Conservation (phyloP, 306 rosid species). For the Fagus crenata region DNA sequence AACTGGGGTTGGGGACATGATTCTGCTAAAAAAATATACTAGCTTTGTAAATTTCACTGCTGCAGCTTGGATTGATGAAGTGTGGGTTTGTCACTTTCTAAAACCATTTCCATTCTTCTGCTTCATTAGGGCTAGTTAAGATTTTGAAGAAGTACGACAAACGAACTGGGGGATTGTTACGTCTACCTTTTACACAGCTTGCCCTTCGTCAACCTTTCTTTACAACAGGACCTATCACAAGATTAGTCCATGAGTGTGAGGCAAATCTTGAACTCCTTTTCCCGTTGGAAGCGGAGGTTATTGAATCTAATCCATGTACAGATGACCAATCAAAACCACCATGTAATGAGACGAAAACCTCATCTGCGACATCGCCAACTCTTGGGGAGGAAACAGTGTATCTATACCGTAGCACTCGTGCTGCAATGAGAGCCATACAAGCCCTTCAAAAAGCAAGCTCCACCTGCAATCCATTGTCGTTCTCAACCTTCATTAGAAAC, state of each 20-base stretch:
- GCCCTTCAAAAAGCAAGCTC: conserved; percentile 88
- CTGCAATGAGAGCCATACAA: conserved; percentile 82
- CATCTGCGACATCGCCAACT: conserved; percentile 46
- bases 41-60: conserved; percentile 25
- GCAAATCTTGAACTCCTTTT: conserved; percentile 89
- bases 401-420: conserved; percentile 75
- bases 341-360: conserved; percentile 24
- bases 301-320: conserved; percentile 52
- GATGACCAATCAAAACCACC: conserved; percentile 28
- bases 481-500: conserved; percentile 60
- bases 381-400: conserved; percentile 63
- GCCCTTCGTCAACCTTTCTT: conserved; percentile 84
- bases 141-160: conserved; percentile 94
- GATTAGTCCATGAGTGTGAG: conserved; percentile 81
- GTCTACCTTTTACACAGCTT: conserved; percentile 74
- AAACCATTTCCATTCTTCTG: conserved; percentile 29
- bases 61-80: conserved; percentile 14
- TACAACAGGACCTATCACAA: conserved; percentile 77
- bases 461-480: conserved; percentile 74
- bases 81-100: conserved; percentile 16
- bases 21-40: conserved; percentile 11
- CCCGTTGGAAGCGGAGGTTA: conserved; percentile 82
- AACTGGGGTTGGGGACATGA: conserved; percentile 17
- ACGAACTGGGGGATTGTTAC: conserved; percentile 81
- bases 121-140: conserved; percentile 72